A percentile compares a stretch with the other conserved stretches of the same genome.
phyloP scores from a whole-genome alignment of 495 filamentous ascomycete species.

The Pseudoneurospora amorphoporcata region DNA sequence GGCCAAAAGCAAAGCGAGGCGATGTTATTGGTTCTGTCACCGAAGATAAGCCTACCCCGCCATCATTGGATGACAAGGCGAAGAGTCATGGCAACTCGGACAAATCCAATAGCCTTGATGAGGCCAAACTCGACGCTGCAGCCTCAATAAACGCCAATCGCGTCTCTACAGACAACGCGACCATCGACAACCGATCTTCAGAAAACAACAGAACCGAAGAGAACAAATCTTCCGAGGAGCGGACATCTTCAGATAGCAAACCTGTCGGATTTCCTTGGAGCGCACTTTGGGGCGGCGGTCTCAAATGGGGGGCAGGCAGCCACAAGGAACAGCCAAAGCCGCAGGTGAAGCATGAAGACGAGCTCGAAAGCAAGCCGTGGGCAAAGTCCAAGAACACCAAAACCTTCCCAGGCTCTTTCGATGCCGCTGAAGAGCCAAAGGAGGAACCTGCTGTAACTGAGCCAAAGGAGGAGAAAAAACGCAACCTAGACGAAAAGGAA shows the following conservation, averaged over 20 bases:
- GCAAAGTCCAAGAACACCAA: slow-evolving; percentile 36
- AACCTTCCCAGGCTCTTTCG: slow-evolving; percentile 27
- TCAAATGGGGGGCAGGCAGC: neutral
- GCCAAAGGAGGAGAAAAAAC: neutral
- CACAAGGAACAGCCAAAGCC: neutral
- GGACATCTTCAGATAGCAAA: neutral
- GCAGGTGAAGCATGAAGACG: slow-evolving; percentile 14
- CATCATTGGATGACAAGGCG: neutral
- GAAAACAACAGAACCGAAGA: neutral
- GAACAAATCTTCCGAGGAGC: neutral
- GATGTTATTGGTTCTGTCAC: neutral
- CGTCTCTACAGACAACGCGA: slow-evolving; percentile 21
- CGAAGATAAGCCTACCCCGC: neutral
- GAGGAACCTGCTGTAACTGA: neutral
- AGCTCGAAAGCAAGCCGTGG: slow-evolving; percentile 30
- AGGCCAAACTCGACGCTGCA: slow-evolving; percentile 40
- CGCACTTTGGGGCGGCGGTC: neutral
- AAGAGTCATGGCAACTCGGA: slow-evolving; percentile 13
- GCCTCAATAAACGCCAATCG: slow-evolving; percentile 29
- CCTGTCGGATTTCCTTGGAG: neutral
- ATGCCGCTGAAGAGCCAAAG: slow-evolving; percentile 16
- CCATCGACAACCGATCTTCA: neutral
- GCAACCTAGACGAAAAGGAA: neutral
- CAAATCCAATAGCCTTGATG: slow-evolving; percentile 30
- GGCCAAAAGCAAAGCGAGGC: neutral